Evolutionary conservation across 345 rosid species (phyloP), one percentile per base, ranked within the genome.

Genomic region (Gossypium anomalum): DNA sequence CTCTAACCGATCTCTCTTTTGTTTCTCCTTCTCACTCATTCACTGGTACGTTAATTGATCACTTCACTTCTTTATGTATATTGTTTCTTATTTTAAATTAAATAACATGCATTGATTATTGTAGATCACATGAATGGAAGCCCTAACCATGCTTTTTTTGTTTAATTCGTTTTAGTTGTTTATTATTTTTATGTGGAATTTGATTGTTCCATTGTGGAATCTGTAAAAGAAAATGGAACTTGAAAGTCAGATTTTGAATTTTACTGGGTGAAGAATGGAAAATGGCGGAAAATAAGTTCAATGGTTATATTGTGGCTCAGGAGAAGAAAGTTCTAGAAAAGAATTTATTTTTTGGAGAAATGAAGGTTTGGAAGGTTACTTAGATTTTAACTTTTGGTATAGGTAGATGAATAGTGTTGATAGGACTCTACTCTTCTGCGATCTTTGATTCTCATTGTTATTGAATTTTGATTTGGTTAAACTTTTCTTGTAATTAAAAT

Each of bases 41-140:
- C 75, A 77, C 83, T 76, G 86, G 88, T 83, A 74, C 80, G 83
- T 61, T 14, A 59, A 62, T 82, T 70, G 81, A 80, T 78, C 67
- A 77, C 82, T 78, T 29, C 69, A 70, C 74, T 52, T 34, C 34
- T 61, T 53, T 64, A 14, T 69, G 5, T 57, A 1, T 59, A 3
- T 62, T 47, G 0, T 49, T 57, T 2, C 51, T 8, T 3, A 43
- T 27, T 80, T 7, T 72, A 64, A 69, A 12, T 76, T 77, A 44
- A 25, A n/a, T 45, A 67, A 29, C 67, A 19, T 75, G 43, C 27
- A 8, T 73, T 34, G 41, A 34, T 68, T 23, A 72, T 79, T 62
- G 23, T 57, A 76, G 80, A 79, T 80, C 81, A 65, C 75, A 57
- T 56, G 11, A 34, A 51, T n/a, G 17, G 17, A 15, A 71, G 45